Evolutionary conservation across 139 green algal species (phyloP), one percentile per base, ranked within the genome.

Genomic region (Picochlorum sp.): DNA sequence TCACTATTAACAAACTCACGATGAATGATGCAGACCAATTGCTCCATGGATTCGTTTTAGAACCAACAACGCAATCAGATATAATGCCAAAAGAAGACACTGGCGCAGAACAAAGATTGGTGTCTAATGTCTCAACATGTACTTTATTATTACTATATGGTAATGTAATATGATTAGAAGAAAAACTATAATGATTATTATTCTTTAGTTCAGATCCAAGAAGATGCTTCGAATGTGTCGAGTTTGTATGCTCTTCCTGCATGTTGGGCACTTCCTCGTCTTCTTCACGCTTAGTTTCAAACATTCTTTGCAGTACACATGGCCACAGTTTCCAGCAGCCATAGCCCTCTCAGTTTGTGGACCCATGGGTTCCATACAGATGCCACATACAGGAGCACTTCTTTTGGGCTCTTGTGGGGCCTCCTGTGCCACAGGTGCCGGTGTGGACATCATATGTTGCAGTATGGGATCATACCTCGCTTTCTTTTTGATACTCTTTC

Each of bases 61-160:
- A 20, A 96, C 90, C 49, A 82, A 88, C 74, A 97, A 95, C 82
- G 96, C 76, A 62, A 97, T 97, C 80, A 81, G 90, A 52, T 96
- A 96, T 84, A 97, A 97, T 70, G 89, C 90, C 51, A 97, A 97
- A 88, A 73, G 90, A 49, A 78, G 91, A 24, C 91, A 97, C 82
- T 97, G 91, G 91, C 77, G 91, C 56, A 79, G 91, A 62, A 97
- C 88, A 69, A 97, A 97, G 86, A 81, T 97, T 61, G 85, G 85
- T 71, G 73, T 97, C 34, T 79, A 66, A 78, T 59, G 41, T 47
- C 11, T 38, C n/a, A 47, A n/a, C 51, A 28, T 26, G 23, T 15
- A n/a, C 13, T 59, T 59, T 20, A 30, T 59, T 34, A 54, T 26
- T 26, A 26, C 18, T 21, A 20, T 20, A 24, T 54, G 6, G 47